Base-by-base conservation (phyloP, 345 rosid genomes). In the Salix viminalis region DNA sequence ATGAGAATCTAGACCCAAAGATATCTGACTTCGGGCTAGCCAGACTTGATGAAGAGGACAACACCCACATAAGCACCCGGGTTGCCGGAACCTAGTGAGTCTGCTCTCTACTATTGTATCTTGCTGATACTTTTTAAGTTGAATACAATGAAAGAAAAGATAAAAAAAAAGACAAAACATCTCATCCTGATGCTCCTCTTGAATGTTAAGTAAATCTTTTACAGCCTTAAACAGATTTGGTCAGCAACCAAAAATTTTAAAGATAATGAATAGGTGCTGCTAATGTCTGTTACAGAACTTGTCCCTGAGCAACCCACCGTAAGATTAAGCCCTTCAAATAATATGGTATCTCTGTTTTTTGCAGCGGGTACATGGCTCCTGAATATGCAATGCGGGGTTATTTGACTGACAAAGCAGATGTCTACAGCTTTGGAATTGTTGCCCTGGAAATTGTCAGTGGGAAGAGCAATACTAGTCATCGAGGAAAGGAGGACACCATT, bases 21-120 rank as follows among this genome's bases (percentile, higher is more conserved):
- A 90, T 91, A 42, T 90, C 92, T 13, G 93, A 91, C 77, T 91
- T 91, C 58, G 93, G 93, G 56, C 79, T 90, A 19, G 96, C 96
- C n/a, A 91, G 86, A 46, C 88, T 91, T 26, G 88, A 88, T 16
- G 91, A 90, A 65, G 93, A 84, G 44, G 91, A 88, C 67, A 86
- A 88, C 41, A 90, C 93, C 60, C 93, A 90, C 65, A 87, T 91
- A 44, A 91, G 92, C 81, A 88, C 96, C 66, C 69, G 91, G 75
- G 39, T 90, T 69, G 93, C 94, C 23, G 93, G 91, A 82, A 89
- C 92, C 71, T 80, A 72, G 97, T 91, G 28, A 86, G 89, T 65
- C 42, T 39, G 42, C 10, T 39, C 8, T 39, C 42, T 39, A 8
- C 11, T 39, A 7, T n/a, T 42, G 23, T 7, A 11, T 24, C 42